Percentiles rank a stretch among this genome's conserved stretches.
These are phyloP conservation scores for Suillus hirtellus DNA, from an alignment of 768 basidiomycete species.

Conservation along the genomic window DNA sequence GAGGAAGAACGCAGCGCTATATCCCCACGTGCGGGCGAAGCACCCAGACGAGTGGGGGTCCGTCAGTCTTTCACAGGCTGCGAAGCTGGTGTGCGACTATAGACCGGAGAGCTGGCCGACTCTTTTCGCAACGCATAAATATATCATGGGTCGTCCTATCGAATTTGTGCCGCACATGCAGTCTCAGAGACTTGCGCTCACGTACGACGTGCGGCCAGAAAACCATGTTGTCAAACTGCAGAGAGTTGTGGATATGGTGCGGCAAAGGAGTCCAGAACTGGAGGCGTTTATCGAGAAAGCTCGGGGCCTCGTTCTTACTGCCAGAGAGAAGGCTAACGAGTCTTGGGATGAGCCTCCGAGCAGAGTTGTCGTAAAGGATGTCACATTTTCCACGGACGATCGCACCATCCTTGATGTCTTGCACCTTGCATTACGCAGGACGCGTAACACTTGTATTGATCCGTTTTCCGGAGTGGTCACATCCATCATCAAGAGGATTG, in stretches of 20 bases:
- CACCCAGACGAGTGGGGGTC: slow-evolving; percentile 54
- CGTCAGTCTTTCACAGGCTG: slow-evolving; percentile 56
- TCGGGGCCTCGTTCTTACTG: slow-evolving; percentile 38
- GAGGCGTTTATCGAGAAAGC: slow-evolving; percentile 54
- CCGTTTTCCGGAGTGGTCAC: slow-evolving; percentile 57
- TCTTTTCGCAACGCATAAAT: slow-evolving; percentile 58
- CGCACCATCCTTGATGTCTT: slow-evolving; percentile 60
- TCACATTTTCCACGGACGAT: slow-evolving; percentile 54
- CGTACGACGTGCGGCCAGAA: slow-evolving; percentile 64
- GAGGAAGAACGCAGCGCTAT: slow-evolving; percentile 33
- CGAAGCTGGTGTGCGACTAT: slow-evolving; percentile 41
- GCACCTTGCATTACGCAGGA: slow-evolving; percentile 48
- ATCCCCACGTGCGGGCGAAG: slow-evolving; percentile 44
- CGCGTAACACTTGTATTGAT: slow-evolving; percentile 54
- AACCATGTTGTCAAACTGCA: slow-evolving; percentile 54
- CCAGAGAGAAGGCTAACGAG: slow-evolving; percentile 29
- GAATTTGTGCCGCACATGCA: slow-evolving; percentile 53
- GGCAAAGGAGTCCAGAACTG: slow-evolving; percentile 40
- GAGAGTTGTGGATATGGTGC: slow-evolving; percentile 49
- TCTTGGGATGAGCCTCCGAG: slow-evolving; percentile 35
- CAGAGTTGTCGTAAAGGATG: slow-evolving; percentile 23
- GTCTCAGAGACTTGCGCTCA: slow-evolving; percentile 47
- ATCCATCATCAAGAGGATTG: slow-evolving; percentile 59
- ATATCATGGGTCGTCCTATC: slow-evolving; percentile 54
- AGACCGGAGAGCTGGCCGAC: slow-evolving; percentile 33